Evolutionary conservation across 805 yeast genomes (phyloP).

Genomic region (Metschnikowia lachancei): DNA sequence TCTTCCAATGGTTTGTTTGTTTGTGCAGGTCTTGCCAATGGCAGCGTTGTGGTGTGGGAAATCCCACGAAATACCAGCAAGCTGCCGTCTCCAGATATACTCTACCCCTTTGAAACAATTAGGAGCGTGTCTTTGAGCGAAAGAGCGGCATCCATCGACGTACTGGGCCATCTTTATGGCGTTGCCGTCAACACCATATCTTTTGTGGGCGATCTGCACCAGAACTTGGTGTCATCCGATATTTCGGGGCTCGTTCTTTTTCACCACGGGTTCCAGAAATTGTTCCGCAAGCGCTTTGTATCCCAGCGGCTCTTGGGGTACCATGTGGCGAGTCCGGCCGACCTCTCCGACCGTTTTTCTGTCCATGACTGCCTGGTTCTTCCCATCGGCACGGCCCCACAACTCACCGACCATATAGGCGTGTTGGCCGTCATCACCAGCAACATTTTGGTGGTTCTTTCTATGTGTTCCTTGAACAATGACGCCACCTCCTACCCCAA

Average conservation of each 20-base stretch:
- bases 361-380: conserved; percentile 42
- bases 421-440: conserved; percentile 59
- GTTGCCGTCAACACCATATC: conserved; percentile 25
- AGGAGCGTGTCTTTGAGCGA: conserved; percentile 9
- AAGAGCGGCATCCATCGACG: conserved; percentile 24
- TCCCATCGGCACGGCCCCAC: conserved; percentile 59
- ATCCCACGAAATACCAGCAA: conserved; percentile 16
- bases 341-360: conserved; percentile 12
- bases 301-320: conserved; percentile 54
- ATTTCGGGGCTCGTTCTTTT: conserved; percentile 46
- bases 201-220: conserved; percentile 30
- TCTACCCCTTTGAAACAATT: conserved; percentile 17
- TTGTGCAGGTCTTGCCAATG: conserved; percentile 67
- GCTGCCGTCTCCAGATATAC: neutral
- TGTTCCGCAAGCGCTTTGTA: conserved; percentile 49
- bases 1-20: conserved; percentile 59
- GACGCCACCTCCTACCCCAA: conserved; percentile 25
- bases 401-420: conserved; percentile 56
- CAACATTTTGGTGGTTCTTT: conserved; percentile 47
- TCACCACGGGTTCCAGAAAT: conserved; percentile 61
- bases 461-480: conserved; percentile 48
- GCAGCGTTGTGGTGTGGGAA: conserved; percentile 71
- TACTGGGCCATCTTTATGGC: conserved; percentile 30
- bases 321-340: conserved; percentile 25
- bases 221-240: conserved; percentile 34